Conservation (phyloP, 352 stramenopile species). For the Phytophthora sp. region DNA sequence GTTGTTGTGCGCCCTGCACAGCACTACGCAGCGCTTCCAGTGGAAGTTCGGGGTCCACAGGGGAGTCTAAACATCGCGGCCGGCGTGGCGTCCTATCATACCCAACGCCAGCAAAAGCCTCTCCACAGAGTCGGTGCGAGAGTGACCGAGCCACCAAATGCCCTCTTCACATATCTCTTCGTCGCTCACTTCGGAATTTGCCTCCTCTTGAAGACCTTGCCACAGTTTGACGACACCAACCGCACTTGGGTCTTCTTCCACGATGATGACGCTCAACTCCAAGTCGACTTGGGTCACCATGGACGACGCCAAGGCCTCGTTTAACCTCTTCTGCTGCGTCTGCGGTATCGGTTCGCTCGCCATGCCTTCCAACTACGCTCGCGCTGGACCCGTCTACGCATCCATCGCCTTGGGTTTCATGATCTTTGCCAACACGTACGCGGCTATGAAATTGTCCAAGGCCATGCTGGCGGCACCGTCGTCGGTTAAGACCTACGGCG, state of each 20-base stretch:
- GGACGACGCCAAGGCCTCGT: conserved; percentile 29
- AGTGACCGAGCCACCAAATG: not conserved
- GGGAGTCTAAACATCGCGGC: conserved; percentile 15
- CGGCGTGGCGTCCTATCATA: conserved; percentile 18
- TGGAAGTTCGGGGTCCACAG: not conserved
- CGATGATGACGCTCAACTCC: conserved; percentile 9
- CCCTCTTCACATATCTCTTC: not conserved
- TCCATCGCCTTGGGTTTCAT: conserved; percentile 25
- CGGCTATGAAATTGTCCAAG: conserved; percentile 28
- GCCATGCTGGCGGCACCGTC: conserved; percentile 25
- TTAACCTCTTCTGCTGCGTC: conserved; percentile 33
- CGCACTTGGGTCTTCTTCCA: conserved; percentile 3
- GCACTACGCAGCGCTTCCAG: conserved; percentile 10
- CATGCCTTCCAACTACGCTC: conserved; percentile 33
- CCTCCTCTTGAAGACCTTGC: not conserved
- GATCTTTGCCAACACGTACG: conserved; percentile 33
- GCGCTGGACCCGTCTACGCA: conserved; percentile 18
- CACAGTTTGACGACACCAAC: conserved; percentile 7
- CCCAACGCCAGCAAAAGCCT: conserved; percentile 25
- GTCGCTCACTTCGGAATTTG: conserved; percentile 27
- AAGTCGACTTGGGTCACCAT: conserved; percentile 27
- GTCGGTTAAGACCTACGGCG: conserved; percentile 28
- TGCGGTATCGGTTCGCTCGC: conserved; percentile 27
- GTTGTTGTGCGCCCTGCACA: conserved; percentile 19
- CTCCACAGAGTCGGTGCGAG: conserved; percentile 12